Percentiles rank a stretch among this genome's conserved stretches.
phyloP scores from a whole-genome alignment of 2,329 filamentous ascomycete genomes.

The Sclerotinia minor region DNA sequence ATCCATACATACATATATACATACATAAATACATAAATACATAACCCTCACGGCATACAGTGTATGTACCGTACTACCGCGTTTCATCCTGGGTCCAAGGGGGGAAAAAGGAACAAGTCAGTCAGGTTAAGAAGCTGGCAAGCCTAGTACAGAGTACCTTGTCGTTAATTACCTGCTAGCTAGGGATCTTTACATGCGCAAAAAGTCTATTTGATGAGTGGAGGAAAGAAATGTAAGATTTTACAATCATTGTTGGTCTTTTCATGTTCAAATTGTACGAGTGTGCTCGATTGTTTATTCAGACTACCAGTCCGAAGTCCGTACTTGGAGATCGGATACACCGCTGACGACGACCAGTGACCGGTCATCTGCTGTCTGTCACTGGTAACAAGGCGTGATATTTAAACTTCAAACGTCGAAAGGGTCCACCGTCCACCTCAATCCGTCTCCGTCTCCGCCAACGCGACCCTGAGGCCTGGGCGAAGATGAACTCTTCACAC shows the following conservation, averaged over 20 bases:
- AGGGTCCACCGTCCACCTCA: neutral
- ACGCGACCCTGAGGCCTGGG: neutral
- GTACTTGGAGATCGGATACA: neutral
- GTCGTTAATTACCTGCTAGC: neutral
- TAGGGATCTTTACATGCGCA: neutral
- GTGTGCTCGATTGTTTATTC: conserved; percentile 2
- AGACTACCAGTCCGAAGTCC: neutral
- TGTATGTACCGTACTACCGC: too few relatives aligned
- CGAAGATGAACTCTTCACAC: conserved; percentile 31
- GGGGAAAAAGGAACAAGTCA: neutral
- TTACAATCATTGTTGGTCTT: conserved; percentile 15
- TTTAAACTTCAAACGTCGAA: neutral
- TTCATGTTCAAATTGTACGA: neutral
- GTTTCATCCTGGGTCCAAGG: neutral
- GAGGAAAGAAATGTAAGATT: neutral
- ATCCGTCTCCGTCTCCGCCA: neutral
- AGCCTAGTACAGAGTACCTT: neutral
- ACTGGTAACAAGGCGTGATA: too few relatives aligned
- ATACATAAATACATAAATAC: neutral
- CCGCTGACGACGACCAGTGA: neutral
- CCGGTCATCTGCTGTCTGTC: too few relatives aligned
- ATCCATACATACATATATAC: neutral
- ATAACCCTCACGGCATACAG: neutral
- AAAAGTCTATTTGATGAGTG: conserved; percentile 5
- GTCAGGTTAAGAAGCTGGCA: neutral